phyloP scores from a whole-genome alignment of 192 early-diverging fungal genomes.

The Backusella luteola region DNA sequence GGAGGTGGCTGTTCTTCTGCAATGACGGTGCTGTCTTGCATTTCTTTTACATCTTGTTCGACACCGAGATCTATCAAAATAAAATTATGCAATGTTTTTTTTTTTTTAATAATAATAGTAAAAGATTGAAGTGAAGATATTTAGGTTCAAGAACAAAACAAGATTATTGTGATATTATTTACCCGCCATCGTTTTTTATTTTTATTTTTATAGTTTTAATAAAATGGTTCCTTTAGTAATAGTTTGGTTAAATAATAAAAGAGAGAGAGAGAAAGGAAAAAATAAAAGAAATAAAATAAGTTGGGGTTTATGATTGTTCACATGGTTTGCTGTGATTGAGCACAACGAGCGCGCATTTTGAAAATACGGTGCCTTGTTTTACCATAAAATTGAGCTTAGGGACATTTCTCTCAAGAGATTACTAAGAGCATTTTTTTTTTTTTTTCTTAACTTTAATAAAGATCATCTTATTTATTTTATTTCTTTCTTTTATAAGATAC shows the following conservation, averaged over 20 bases:
- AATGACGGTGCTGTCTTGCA: neutral
- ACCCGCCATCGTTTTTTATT: neutral
- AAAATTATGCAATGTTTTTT: neutral
- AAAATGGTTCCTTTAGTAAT: neutral
- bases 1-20: neutral
- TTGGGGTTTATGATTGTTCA: conserved; percentile 4
- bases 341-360: neutral
- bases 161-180: neutral
- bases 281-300: neutral
- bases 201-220: neutral
- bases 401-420: neutral
- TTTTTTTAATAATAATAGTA: neutral
- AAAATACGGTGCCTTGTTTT: neutral
- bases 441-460: neutral
- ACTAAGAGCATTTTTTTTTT: neutral
- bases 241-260: neutral
- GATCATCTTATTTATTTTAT: neutral
- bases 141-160: neutral
- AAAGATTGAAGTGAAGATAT: neutral
- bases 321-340: conserved; percentile 2
- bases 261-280: neutral
- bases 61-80: conserved; percentile 6
- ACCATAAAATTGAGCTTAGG: neutral
- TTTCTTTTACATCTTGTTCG: neutral
- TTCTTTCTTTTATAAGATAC: neutral